Base-by-base conservation (phyloP, 2,329 filamentous ascomycete species). In the Leptographium radiaticola region DNA sequence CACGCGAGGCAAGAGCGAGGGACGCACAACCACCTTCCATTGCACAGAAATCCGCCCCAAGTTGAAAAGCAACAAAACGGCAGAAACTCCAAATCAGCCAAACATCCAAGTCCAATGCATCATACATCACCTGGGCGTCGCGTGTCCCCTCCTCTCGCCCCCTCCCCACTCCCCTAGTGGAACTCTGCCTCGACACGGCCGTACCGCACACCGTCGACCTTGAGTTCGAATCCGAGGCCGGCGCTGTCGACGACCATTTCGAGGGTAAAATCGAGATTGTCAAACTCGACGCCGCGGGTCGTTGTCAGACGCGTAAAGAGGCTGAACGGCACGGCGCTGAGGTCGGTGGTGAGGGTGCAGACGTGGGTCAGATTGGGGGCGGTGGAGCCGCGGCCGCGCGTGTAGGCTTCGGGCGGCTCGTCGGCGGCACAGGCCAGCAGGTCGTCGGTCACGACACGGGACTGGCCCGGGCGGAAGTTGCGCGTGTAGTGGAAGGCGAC, bases 401-500 rank as follows among this genome's bases (percentile, higher is more conserved):
- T 74, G 65, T 81, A 81, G 2, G 80, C 74, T 1, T 66, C 74
- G 0, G 81, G 85, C 7, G 81, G 83, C 52, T 75, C 74, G 58
- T 89, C 85, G 4, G 78, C 75, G 54, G 87, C 84, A 61, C 83
- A 88, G 5, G 84, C 85, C 56, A 90, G 87, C 40, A 91, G 71
- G 62, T 91, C 86, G 66, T 91, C 87, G 51, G 87, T 86, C 7
- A 91, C 87, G 5, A 88, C 68, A 8, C 89, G 76, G 0, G 83
- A 86, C 67, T 90, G 87, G 0, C 84, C 83, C 0, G 86, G 85
- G 1, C 86, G 80, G 70, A 91, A 91, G 67, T 90, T 91, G 57
- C 87, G 83, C 4, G 87, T 90, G 69, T 90, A 91, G 71, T 90
- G 86, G 68, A 91, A 90, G 2, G 84, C 85, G 55, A 90, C 84